phyloP scores from a whole-genome alignment of 495 filamentous ascomycete genomes.

The Aspergillus saccharolyticus region DNA sequence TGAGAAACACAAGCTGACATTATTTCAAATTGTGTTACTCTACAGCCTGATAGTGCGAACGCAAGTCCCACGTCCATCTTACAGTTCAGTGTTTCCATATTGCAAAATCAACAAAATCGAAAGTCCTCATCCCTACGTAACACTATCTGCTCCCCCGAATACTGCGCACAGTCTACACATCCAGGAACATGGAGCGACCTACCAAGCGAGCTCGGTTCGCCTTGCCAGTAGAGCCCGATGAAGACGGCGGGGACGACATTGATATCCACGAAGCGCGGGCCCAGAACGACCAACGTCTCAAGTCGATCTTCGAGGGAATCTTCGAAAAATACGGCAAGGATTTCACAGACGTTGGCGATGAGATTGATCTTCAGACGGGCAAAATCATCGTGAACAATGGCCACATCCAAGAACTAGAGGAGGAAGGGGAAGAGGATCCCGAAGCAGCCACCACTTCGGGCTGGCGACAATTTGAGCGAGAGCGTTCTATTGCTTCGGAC shows the following conservation, averaged over 20 bases:
- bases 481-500: not conserved
- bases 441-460: conserved; percentile 8
- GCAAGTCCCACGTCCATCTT: not conserved
- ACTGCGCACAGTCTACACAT: too few species aligned
- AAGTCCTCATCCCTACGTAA: too few species aligned
- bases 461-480: conserved; percentile 13
- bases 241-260: conserved; percentile 22
- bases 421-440: conserved; percentile 44
- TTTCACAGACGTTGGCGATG: conserved; percentile 75
- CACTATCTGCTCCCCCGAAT: too few species aligned
- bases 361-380: conserved; percentile 73
- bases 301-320: conserved; percentile 77
- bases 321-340: conserved; percentile 83
- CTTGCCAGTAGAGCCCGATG: conserved; percentile 38
- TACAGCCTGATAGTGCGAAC: not conserved
- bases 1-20: not conserved
- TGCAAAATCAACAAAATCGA: not conserved
- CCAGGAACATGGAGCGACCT: conserved; percentile 53
- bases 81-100: not conserved
- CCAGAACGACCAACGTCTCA: conserved; percentile 61
- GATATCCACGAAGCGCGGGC: conserved; percentile 54
- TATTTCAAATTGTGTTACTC: not conserved
- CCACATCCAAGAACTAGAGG: conserved; percentile 58
- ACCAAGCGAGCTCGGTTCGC: conserved; percentile 52
- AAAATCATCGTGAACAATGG: conserved; percentile 84